Conservation (phyloP, 805 yeast species). For the Zygosaccharomyces bisporus region DNA sequence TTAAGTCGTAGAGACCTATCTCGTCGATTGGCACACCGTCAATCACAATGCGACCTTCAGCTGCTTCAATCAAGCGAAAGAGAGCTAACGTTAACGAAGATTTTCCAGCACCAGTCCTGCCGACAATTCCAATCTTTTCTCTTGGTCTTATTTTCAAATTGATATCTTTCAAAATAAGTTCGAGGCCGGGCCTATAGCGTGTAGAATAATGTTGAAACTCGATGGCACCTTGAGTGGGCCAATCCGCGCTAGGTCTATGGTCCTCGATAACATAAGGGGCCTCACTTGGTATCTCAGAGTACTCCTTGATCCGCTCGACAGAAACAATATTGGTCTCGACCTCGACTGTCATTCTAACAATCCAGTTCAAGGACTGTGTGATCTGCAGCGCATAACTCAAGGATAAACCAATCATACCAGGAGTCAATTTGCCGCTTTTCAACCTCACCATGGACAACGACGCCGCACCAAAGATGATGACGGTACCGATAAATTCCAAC, state of each 20-base stretch:
- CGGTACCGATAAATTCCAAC: slow-evolving; percentile 84
- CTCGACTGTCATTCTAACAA: slow-evolving; percentile 97
- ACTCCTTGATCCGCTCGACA: slow-evolving; percentile 91
- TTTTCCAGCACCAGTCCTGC: slow-evolving; percentile 96
- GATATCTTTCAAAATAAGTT: slow-evolving; percentile 69
- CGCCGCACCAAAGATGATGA: slow-evolving; percentile 83
- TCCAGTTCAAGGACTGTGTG: slow-evolving; percentile 94
- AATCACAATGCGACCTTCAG: slow-evolving; percentile 63
- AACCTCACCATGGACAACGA: slow-evolving; percentile 72
- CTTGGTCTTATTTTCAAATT: slow-evolving; percentile 58
- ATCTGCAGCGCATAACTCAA: slow-evolving; percentile 89
- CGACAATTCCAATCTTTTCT: slow-evolving; percentile 93
- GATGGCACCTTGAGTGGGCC: slow-evolving; percentile 75
- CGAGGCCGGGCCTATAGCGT: slow-evolving; percentile 77
- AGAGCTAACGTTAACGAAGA: slow-evolving; percentile 80
- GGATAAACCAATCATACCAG: slow-evolving; percentile 92
- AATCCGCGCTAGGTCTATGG: slow-evolving; percentile 60
- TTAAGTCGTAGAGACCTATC: slow-evolving; percentile 73
- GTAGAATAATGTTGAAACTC: slow-evolving; percentile 73
- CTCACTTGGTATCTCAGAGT: slow-evolving; percentile 74
- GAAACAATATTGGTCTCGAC: slow-evolving; percentile 97
- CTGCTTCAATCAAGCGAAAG: slow-evolving; percentile 79
- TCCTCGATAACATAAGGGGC: slow-evolving; percentile 69
- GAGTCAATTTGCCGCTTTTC: slow-evolving; percentile 63
- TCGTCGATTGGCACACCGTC: slow-evolving; percentile 64